Base-by-base conservation (phyloP, 805 yeast species). In the Kregervanrija fluxuum region DNA sequence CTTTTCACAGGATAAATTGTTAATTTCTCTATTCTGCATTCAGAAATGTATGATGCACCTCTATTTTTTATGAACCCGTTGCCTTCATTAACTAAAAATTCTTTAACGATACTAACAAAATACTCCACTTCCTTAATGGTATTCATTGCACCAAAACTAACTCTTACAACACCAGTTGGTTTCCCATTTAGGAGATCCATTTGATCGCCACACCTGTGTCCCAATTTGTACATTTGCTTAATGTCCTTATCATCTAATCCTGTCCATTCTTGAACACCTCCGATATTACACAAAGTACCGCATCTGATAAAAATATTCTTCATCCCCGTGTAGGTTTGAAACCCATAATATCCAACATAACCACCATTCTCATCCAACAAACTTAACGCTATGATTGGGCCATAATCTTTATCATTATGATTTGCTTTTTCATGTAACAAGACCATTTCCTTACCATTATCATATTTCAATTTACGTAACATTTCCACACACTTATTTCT, bases 271-370 rank as follows among this genome's bases (percentile, higher is more conserved):
- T 57, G 50, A n/a, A 66, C 60, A 1, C 69, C 69, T 3, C 75
- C 76, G 13, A 64, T 58, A 44, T 71, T 71, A 50, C 76, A 71
- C 11, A 70, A 51, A 0, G 73, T 66, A 2, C 76, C 76, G 1
- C 70, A 64, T 15, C 76, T 55, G 4, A 71, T 39, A 8, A 66
- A 59, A 8, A 71, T 60, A 17, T 58, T 56, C 11, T 53, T 50
- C 4, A 63, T 46, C 0, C 62, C 50, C 2, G 62, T 60, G 8
- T 60, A 54, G 31, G 54, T 57, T 30, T 65, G 72, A 48, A 71
- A 64, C 40, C 68, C 69, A 35, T 66, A 48, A 46, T 68, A 71
- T 3, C 74, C 74, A 11, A 67, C 44, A 37, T 55, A 48, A 0
- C 52, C 41, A 3, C 66, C 66, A 15, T 45, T 43, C 6, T 45